Evolutionary conservation across 495 filamentous ascomycete genomes (phyloP), one percentile per base, ranked within the genome.

Genomic region (Neurospora sp.): DNA sequence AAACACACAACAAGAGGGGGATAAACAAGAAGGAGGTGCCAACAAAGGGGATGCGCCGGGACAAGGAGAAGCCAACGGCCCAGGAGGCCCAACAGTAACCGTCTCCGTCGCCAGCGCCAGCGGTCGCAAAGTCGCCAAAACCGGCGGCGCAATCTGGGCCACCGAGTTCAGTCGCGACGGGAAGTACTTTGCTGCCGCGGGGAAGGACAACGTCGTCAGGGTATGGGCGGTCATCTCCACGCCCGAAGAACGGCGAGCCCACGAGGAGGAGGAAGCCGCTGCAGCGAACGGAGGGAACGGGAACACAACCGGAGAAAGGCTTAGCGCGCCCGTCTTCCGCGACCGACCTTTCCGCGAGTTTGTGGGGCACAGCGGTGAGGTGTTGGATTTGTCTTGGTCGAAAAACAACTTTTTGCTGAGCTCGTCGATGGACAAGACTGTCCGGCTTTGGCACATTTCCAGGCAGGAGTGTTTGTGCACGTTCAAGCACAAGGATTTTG

Each of bases 341-440:
- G 84, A 87, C 20, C 91, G 91, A 78, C 92, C 94, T 1, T 77
- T 92, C 6, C 88, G 90, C 70, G 91, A 96, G 77, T 97, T 96
- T 78, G 83, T 89, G 72, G 94, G 94, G 0, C 96, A 99, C 78
- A 92, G 89, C 0, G 91, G 91, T 8, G 94, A 94, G 78, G 89
- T 99, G 6, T 83, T 99, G 75, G 95, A 97, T 78, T 78, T 99
- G 42, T 97, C 93, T 81, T 99, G 96, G 95, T 97, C 94, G 84
- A 99, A 99, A 88, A 99, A 99, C 78, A 97, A 97, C 76, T 99
- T 99, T 76, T 84, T 99, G 70, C 88, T 99, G 39, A 97, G 95
- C 38, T 97, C 94, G 0, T 97, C 94, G 0, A 98, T 97, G 93
- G 96, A 99, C 81, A 98, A 97, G 83, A 98, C 96, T 4, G 96